Conservation (phyloP, 2,329 filamentous ascomycete genomes). For the Beauveria rudraprayagi region DNA sequence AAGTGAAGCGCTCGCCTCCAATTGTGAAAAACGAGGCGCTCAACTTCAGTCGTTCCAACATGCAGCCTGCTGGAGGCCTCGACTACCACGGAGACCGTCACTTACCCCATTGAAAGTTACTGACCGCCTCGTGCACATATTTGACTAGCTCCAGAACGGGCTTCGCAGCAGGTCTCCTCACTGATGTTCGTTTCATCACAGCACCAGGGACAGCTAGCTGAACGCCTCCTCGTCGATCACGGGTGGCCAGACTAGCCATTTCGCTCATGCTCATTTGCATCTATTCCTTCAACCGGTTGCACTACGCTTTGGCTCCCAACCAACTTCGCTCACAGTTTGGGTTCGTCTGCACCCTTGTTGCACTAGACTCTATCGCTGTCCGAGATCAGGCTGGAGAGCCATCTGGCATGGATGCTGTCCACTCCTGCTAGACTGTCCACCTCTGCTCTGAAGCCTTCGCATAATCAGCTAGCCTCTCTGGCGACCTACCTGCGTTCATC, state of each 20-base stretch:
- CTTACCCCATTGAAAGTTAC: background rate
- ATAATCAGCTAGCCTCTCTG: background rate
- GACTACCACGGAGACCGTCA: background rate
- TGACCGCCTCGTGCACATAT: constrained; percentile 1
- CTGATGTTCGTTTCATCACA: background rate
- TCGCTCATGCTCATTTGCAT: background rate
- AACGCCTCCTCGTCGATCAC: constrained; percentile 1
- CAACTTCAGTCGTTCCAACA: background rate
- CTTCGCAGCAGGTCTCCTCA: background rate
- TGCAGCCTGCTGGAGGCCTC: background rate
- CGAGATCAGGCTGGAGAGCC: background rate
- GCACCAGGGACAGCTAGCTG: background rate
- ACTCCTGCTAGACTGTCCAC: background rate
- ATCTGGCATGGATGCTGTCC: background rate
- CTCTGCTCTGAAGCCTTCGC: background rate
- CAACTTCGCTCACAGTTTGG: background rate
- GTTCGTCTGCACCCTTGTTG: background rate
- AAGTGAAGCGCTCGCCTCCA: background rate
- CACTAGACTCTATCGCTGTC: background rate
- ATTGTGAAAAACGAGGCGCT: background rate
- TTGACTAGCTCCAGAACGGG: background rate
- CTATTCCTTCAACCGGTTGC: background rate
- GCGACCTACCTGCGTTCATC: background rate
- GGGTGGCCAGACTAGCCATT: background rate
- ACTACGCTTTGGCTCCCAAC: background rate